These are phyloP conservation scores for Cucumis variabilis DNA, from an alignment of 331 rosid genomes.

Conservation along the genomic window DNA sequence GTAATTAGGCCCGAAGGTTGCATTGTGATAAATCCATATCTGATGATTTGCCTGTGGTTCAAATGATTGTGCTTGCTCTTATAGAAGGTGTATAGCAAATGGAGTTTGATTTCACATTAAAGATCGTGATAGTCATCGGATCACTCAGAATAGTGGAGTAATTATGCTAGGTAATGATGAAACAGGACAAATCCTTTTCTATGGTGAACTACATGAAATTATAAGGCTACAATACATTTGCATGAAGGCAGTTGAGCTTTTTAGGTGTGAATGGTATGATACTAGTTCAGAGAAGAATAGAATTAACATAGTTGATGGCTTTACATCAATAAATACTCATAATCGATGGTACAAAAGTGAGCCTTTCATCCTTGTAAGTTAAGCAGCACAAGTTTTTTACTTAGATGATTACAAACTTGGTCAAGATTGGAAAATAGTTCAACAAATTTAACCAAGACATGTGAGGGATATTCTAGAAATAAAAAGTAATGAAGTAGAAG, in stretches of 20 bases:
- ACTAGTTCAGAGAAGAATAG: not conserved
- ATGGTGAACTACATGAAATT: not conserved
- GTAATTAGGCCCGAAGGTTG: too few species aligned
- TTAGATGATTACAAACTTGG: constrained; percentile 3
- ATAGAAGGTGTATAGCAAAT: not conserved
- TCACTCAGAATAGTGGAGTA: too few species aligned
- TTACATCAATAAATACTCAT: not conserved
- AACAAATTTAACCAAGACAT: not conserved
- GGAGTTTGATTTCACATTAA: not conserved
- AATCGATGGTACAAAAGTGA: not conserved
- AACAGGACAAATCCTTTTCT: not conserved
- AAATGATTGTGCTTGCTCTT: not conserved
- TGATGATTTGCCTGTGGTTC: too few species aligned
- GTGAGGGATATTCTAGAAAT: constrained; percentile 13
- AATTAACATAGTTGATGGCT: not conserved
- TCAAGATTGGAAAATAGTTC: not conserved
- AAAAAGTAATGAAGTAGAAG: not conserved
- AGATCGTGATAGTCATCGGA: not conserved
- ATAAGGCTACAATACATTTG: not conserved
- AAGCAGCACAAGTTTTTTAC: not conserved
- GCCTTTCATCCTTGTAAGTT: not conserved
- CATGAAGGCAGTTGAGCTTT: not conserved
- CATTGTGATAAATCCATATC: too few species aligned
- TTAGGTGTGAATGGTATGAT: not conserved
- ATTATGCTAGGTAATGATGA: not conserved